A percentile compares a stretch with the other conserved stretches of the same genome.
phyloP scores from a whole-genome alignment of 2,329 filamentous ascomycete species.

The Trichoderma sp. region DNA sequence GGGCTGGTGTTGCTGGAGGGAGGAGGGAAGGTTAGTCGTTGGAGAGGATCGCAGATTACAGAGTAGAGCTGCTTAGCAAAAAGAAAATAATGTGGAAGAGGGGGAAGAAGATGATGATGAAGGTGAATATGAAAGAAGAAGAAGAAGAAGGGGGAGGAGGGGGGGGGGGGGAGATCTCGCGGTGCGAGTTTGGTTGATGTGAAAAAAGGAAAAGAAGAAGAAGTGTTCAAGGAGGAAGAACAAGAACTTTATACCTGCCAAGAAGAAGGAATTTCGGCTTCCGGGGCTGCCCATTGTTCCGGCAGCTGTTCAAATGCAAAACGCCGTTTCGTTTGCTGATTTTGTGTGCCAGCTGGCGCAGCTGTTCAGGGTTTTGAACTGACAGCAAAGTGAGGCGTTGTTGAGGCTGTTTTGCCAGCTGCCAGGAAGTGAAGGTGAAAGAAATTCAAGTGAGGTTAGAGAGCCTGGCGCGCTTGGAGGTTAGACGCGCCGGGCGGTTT shows the following conservation, averaged over 20 bases:
- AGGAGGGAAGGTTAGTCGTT: background rate
- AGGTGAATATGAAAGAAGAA: no score
- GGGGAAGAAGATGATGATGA: no score
- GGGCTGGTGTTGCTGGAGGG: background rate
- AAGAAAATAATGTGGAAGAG: background rate
- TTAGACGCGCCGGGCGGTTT: constrained; percentile 11
- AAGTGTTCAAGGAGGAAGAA: background rate
- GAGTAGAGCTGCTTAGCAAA: background rate
- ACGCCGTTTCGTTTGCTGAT: background rate
- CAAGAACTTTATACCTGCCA: background rate
- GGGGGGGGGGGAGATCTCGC: no score
- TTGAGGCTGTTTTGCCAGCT: background rate
- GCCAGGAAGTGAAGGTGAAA: background rate
- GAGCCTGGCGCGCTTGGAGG: constrained; percentile 1
- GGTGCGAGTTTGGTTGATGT: no score
- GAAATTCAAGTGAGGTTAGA: background rate
- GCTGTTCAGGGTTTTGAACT: background rate
- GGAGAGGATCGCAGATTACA: background rate
- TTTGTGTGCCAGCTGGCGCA: constrained; percentile 6
- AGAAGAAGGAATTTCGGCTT: background rate
- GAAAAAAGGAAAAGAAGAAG: background rate
- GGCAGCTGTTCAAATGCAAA: background rate
- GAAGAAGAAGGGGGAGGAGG: no score
- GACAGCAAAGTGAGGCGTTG: background rate
- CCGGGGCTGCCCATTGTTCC: constrained; percentile 6